Base-by-base conservation (phyloP, 352 stramenopile genomes). In the Ophiocytium majus region DNA sequence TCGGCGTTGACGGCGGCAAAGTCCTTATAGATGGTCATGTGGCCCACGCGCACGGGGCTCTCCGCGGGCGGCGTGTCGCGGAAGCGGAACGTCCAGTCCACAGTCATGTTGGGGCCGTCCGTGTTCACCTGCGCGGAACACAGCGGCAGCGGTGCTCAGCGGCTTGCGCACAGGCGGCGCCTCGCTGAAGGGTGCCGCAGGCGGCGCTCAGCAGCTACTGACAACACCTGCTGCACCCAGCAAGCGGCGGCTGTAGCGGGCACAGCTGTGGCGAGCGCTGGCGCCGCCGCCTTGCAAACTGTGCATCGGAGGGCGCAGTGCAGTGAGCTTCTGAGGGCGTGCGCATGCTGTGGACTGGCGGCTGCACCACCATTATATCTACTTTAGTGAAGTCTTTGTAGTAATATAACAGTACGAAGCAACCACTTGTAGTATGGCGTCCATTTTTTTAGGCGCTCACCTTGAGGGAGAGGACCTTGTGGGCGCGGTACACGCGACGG, bases 401-500 rank as follows among this genome's bases (percentile, higher is more conserved):
- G n/a, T n/a, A n/a, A n/a, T n/a, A n/a, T n/a, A n/a, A n/a, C n/a
- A n/a, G n/a, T n/a, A n/a, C n/a, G n/a, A n/a, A n/a, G n/a, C n/a
- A n/a, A n/a, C n/a, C n/a, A n/a, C n/a, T n/a, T n/a, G n/a, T n/a
- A n/a, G n/a, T n/a, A n/a, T n/a, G n/a, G n/a, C n/a, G n/a, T n/a
- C n/a, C n/a, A n/a, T n/a, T n/a, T n/a, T n/a, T n/a, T n/a, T n/a
- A n/a, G n/a, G n/a, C n/a, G n/a, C 32, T 43, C 50, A 91, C 83
- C 0, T 63, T 79, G 5, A 97, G 57, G 50, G 86, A 75, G 10
- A 91, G 89, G 0, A 97, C 91, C 43, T 91, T 87, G 89, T 97
- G 93, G 33, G 93, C 92, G 57, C 92, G 91, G 91, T 97, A 98
- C 33, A 98, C 92, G 85, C 94, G 91, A 37, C 93, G 90, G 64